Base-by-base conservation (phyloP, 768 basidiomycete genomes). In the Sporobolomyces roseus region DNA sequence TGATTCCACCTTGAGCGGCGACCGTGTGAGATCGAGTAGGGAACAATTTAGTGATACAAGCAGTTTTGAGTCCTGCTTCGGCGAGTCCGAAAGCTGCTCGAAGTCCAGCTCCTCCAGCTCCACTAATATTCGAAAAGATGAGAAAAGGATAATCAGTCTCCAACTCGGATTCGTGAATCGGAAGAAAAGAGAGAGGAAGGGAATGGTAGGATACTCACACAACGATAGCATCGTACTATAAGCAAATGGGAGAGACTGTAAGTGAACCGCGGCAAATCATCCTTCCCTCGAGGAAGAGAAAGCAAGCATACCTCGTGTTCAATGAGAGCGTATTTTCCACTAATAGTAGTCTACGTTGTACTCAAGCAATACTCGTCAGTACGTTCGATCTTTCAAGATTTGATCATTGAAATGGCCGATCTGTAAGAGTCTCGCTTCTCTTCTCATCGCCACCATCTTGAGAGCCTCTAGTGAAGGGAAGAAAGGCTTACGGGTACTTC, bases 11-110 rank as follows among this genome's bases (percentile, higher is more conserved):
- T 88, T 92, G 70, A 62, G 96, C 96, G 64, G 96, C 96, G 69
- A 98, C 96, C 41, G 96, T 99, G 78, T 99, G 96, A 82, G 90
- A 92, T 80, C 96, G 85, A 27, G 96, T 98, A 13, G 96, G 96
- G 84, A 98, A 98, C 23, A 99, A 84, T 81, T 98, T 98, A 74
- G 94, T 97, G 79, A 98, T 97, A 78, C 96, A 99, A 25, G 96
- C 96, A 23, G 96, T 98, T 78, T 98, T 98, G 81, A 98, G 89
- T 62, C 96, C 96, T 71, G 91, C 91, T 81, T 98, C 93, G 65
- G 96, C 96, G 48, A 98, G 86, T 81, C 96, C 93, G 79, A 99
- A 99, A 25, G 94, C 94, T 49, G 94, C 96, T 80, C 96, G 86
- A 75, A 99, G 84, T 81, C 96, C 96, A 56, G 96, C 96, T 80